Base-by-base conservation (phyloP, 1,284 basidiomycete species). In the Trichosporon faecale region DNA sequence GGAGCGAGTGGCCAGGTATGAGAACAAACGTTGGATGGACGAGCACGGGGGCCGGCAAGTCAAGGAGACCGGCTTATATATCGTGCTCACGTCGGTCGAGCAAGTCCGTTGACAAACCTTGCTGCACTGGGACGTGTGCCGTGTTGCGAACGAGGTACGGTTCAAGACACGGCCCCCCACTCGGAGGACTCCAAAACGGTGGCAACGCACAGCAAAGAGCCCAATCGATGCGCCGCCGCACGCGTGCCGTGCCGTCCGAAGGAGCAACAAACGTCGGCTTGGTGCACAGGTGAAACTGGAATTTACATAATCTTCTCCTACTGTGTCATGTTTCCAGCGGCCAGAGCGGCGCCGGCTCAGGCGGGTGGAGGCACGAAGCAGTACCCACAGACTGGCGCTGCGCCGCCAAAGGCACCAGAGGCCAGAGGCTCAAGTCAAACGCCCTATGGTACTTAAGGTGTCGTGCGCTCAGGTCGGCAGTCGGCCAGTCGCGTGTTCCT, bases 161-260 rank as follows among this genome's bases (percentile, higher is more conserved):
- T 61, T 61, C 57, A 61, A 61, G 57, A 61, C 57, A 61, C 27
- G 49, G 49, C 21, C n/a, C 57, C 57, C 57, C 57, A n/a, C 57
- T 60, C 55, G 29, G 27, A 61, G 21, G 16, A 31, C 29, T 31
- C 57, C 57, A 31, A 61, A 61, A 61, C 57, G 57, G 29, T 61
- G 57, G 57, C 57, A 61, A 61, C 57, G 57, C 57, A 61, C 57
- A 1, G 57, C 57, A 33, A 29, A 16, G 18, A 18, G 57, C 57
- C 57, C 57, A 61, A 33, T 61, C 57, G 29, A 61, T 33, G 57
- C 57, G n/a, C n/a, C n/a, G n/a, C n/a, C n/a, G n/a, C n/a, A n/a
- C n/a, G 29, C 57, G 31, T 31, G 57, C 29, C 57, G 57, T 29
- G 27, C 57, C 18, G n/a, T 31, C 57, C 27, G 12, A 61, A 61